Conservation (phyloP, 805 yeast genomes). For the Candida taoyuanica region DNA sequence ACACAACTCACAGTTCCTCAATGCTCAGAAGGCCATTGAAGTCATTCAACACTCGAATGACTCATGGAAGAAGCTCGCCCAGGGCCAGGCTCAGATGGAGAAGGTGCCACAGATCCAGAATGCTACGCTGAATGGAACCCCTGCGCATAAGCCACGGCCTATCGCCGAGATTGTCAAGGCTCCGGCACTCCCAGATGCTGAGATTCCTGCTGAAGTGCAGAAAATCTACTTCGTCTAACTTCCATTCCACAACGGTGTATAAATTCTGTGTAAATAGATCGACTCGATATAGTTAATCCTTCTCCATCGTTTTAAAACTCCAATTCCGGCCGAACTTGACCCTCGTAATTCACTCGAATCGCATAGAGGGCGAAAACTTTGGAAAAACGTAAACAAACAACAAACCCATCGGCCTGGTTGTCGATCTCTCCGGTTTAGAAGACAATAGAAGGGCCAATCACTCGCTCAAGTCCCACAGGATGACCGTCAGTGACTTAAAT, state of each 20-base stretch:
- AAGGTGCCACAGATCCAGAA: slow-evolving; percentile 36
- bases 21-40: slow-evolving; percentile 80
- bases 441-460: not conserved
- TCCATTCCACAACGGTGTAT: not conserved
- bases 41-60: slow-evolving; percentile 76
- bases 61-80: slow-evolving; percentile 76
- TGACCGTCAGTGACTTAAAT: not conserved
- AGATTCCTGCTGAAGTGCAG: slow-evolving; percentile 11
- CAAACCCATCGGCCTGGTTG: no score
- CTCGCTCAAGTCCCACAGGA: not conserved
- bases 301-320: no score
- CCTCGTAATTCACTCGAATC: no score
- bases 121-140: slow-evolving; percentile 52
- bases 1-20: slow-evolving; percentile 90
- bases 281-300: no score
- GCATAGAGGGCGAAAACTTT: slow-evolving; percentile 6
- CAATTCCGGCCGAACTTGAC: no score
- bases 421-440: not conserved
- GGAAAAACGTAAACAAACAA: slow-evolving; percentile 14
- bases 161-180: not conserved
- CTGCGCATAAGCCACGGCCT: slow-evolving; percentile 26
- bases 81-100: slow-evolving; percentile 39
- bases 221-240: slow-evolving; percentile 12
- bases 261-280: not conserved
- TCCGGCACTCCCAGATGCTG: slow-evolving; percentile 6